A percentile compares a stretch with the other conserved stretches of the same genome.
Evolutionary conservation across 768 basidiomycete species (phyloP).

Genomic region (Roridomyces roridus): DNA sequence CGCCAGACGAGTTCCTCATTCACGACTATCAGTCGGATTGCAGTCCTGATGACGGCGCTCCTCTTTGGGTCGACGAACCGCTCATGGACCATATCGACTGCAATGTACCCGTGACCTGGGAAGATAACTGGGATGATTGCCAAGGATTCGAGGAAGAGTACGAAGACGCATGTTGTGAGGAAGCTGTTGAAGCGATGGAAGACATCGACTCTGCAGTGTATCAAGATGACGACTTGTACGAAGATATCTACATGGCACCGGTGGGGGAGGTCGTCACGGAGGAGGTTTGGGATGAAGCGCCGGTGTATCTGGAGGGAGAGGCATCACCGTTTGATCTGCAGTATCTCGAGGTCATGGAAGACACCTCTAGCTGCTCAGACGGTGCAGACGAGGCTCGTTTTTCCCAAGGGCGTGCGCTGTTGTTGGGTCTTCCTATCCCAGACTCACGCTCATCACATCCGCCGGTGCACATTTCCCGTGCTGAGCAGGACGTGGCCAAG

Average conservation of each 20-base stretch:
- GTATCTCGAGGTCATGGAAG: too few species aligned
- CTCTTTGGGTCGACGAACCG: too few species aligned
- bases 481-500: constrained; percentile 68
- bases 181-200: background rate
- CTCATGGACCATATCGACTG: background rate
- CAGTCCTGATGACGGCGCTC: background rate
- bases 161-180: background rate
- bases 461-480: constrained; percentile 41
- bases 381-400: constrained; percentile 36
- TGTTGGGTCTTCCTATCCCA: constrained; percentile 42
- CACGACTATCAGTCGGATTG: background rate
- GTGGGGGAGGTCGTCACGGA: background rate
- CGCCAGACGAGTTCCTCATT: background rate
- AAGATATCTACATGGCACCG: too few species aligned
- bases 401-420: constrained; percentile 58
- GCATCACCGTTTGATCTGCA: background rate
- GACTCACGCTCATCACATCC: constrained; percentile 4
- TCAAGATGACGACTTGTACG: too few species aligned
- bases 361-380: constrained; percentile 10
- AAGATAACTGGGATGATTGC: background rate
- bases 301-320: background rate
- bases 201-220: background rate
- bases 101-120: background rate
- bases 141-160: constrained; percentile 5
- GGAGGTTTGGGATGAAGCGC: background rate